phyloP scores from a whole-genome alignment of 73 alveolate genomes.

The Symbiodinium natans region DNA sequence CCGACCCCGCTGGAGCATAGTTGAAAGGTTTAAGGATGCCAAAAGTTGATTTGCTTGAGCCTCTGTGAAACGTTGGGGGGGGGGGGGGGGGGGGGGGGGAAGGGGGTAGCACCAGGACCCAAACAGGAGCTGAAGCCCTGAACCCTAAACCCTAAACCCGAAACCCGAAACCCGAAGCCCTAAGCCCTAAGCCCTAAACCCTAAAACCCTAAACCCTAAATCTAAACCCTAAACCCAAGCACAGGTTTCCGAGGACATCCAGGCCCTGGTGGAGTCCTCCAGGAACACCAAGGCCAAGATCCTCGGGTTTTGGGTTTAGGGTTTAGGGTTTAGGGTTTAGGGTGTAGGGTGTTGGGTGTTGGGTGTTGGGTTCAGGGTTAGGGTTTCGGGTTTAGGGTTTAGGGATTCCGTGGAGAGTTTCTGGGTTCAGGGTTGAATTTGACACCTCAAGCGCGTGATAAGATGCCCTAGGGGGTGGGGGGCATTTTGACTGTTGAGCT shows the following conservation, averaged over 20 bases:
- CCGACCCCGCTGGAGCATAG: too few relatives aligned
- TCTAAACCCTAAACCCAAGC: background rate
- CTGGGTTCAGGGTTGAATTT: background rate
- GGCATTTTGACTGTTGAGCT: background rate
- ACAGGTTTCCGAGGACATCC: slow-evolving; percentile 4
- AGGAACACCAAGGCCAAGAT: background rate
- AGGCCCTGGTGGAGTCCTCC: slow-evolving; percentile 62
- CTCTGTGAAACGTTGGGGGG: too few relatives aligned
- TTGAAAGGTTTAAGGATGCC: too few relatives aligned
- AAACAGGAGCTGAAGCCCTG: too few relatives aligned
- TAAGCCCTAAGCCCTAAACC: background rate
- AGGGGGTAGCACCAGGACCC: too few relatives aligned
- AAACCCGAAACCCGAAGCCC: background rate
- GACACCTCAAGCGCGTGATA: background rate
- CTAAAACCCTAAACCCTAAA: background rate
- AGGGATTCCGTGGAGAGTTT: background rate
- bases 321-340: background rate
- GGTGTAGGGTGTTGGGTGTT: background rate
- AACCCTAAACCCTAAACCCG: background rate
- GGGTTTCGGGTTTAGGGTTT: too few relatives aligned
- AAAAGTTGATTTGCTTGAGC: too few relatives aligned
- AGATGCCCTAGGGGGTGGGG: background rate
- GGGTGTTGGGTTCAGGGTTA: too few relatives aligned
- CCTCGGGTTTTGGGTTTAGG: background rate
- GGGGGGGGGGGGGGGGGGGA: too few relatives aligned